Base-by-base conservation (phyloP, 164 flowering plant genomes). In the Santalum album region DNA sequence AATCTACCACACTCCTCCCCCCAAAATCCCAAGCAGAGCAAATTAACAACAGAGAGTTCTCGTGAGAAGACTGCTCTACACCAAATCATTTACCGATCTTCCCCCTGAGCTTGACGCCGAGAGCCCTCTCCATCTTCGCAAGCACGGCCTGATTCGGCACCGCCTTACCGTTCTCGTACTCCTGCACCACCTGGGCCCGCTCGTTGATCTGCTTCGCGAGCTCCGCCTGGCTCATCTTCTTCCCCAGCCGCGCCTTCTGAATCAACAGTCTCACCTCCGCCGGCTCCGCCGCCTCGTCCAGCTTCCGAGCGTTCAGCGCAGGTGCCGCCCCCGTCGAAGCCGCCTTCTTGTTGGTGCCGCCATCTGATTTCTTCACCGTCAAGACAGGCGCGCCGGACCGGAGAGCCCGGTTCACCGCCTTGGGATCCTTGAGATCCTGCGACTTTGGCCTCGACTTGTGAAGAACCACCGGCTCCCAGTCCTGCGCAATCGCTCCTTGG, bases 161-260 rank as follows among this genome's bases (percentile, higher is more conserved):
- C 7, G 92, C 92, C 65, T 85, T 81, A 0, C 96, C 90, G 55
- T 71, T 78, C 73, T 87, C 96, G 52, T 87, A 85, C 71, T 87
- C 90, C 67, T 79, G 84, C 21, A 87, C 86, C 55, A 87, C 84
- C 77, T 77, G 80, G 1, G 82, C 63, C 71, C 69, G 61, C 72
- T 85, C 92, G 55, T 76, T 81, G 50, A 87, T 87, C 76, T 16
- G 69, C 75, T 87, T 81, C 20, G 88, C 90, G 54, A 83, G 71
- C 66, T 81, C 84, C 0, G 83, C 82, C 53, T 85, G 96, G 65
- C 81, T 81, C 90, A 84, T 70, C 83, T 82, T 80, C 84, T 82
- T 84, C 71, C 57, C 92, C 59, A 77, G 44, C 62, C 96, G 64
- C 49, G 91, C 91, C 65, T 75, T 77, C 80, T 80, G 85, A 1